Evolutionary conservation across 108 stramenopile species (phyloP), one percentile per base, ranked within the genome.

Genomic region (Parietichytrium sp.): DNA sequence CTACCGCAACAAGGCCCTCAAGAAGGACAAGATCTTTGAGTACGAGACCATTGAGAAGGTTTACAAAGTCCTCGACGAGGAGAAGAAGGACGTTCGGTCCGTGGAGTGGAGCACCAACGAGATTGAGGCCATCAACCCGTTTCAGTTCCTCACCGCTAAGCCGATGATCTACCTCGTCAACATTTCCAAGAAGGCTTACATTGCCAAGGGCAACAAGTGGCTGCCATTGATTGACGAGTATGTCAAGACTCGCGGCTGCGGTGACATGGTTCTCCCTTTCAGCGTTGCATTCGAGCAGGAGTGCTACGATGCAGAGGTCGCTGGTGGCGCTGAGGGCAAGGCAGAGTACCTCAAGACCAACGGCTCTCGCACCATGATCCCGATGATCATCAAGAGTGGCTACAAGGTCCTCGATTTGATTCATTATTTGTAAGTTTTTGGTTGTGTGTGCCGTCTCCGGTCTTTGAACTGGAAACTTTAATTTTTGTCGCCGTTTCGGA

Each of bases 111-210:
- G 81, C 36, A 61, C 86, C 49, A 29, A 49, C 26, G 87, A 89
- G 20, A 80, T 89, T 1, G 88, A 89, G 48, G 78, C 72, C 6
- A 52, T 89, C 20, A 89, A 89, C 81, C 51, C 84, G 16, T 38
- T 52, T 25, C 87, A 87, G 85, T 87, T 97, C 52, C 95, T 99
- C 83, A 98, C 98, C 26, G 96, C 97, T 83, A 99, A 99, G 87
- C 97, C 97, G 31, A 93, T 97, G 84, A 94, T 99, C 61, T 98
- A 98, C 87, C 90, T 98, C 42, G 91, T 98, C 83, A 99, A 99
- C 89, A 80, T 98, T 18, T 92, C 90, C 15, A 93, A 95, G 87
- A 95, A 94, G 87, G 95, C 93, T 79, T 99, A 93, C 87, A 89
- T 97, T 82, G 89, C 94, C 42, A 98, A 99, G 90, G 93, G 92